Evolutionary conservation across 805 yeast genomes (phyloP).

Genomic region (Wilhelminamyces savonicus): DNA sequence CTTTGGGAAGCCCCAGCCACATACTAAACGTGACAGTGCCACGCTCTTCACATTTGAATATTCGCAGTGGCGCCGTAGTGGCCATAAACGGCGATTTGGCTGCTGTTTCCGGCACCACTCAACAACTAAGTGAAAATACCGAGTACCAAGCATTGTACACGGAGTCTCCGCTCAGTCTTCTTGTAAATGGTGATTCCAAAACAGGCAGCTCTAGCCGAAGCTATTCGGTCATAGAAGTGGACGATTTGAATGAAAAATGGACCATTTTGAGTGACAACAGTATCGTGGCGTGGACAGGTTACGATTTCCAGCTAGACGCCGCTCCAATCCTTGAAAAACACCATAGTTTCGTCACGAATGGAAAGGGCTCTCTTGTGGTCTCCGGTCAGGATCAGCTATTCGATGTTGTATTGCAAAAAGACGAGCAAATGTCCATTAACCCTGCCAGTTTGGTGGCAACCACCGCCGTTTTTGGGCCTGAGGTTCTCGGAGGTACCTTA

Average conservation of each 20-base stretch:
- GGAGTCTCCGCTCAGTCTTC: conserved; percentile 20
- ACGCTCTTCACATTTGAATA: conserved; percentile 29
- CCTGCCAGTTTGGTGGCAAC: conserved; percentile 36
- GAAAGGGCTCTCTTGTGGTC: conserved; percentile 36
- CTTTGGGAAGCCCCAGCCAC: conserved; percentile 33
- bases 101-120: conserved; percentile 12
- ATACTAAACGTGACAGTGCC: conserved; percentile 41
- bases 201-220: conserved; percentile 4
- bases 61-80: conserved; percentile 32
- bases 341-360: conserved; percentile 21
- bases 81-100: conserved; percentile 39
- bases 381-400: conserved; percentile 34
- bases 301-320: conserved; percentile 18
- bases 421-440: conserved; percentile 32
- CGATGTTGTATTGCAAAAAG: conserved; percentile 25
- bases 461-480: neutral
- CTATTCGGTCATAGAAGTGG: conserved; percentile 31
- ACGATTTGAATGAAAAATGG: conserved; percentile 40
- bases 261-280: conserved; percentile 25
- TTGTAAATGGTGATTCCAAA: conserved; percentile 28
- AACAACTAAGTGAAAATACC: conserved; percentile 5
- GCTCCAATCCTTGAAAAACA: conserved; percentile 11
- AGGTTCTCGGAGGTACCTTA: too few species aligned
- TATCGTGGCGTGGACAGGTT: conserved; percentile 45
- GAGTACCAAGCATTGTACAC: conserved; percentile 28